Base-by-base conservation (phyloP, 306 rosid genomes). In the Hippophae gyantsensis region DNA sequence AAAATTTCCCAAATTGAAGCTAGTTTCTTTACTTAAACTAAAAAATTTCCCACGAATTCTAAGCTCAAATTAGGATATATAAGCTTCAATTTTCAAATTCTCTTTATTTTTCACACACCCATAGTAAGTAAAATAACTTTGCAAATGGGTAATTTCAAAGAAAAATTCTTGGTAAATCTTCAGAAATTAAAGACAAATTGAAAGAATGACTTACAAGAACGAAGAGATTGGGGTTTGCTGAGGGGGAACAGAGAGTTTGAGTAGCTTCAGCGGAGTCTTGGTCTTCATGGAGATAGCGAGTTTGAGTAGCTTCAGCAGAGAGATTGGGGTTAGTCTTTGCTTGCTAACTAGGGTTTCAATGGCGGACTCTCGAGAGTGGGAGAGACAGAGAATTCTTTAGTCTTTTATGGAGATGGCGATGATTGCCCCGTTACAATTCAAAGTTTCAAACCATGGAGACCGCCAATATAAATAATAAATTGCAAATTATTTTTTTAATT, bases 241-340 rank as follows among this genome's bases (percentile, higher is more conserved):
- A 75, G 75, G 86, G 10, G 96, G 96, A 76, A 84, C 96, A 2
- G 86, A 75, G 52, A 92, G 97, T 79, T 86, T 86, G 60, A 93
- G 95, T 56, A 76, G 96, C 85, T 72, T 92, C 80, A 82, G 73
- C 58, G 98, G 98, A 62, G 84, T 74, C 81, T 80, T 93, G 48
- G 86, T 78, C 85, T 86, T 88, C 99, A 88, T 89, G 56, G 13
- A 59, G 13, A 1, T 44, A 40, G 13, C 41, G 26, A 12, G 10
- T 43, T 26, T 13, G 52, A 12, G 6, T 18, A 18, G 23, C 23
- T 18, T 18, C 23, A 18, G 23, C 23, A 18, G 23, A 18, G 23
- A 18, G 23, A 18, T 74, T 79, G 78, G 88, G 48, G 85, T 78
- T 32, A 32, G 38, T 32, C 4, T 32, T 32, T 32, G 38, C 4